Evolutionary conservation across 208 protist genomes (phyloP), one percentile per base, ranked within the genome.

Genomic region (Leishmania lainsoni): DNA sequence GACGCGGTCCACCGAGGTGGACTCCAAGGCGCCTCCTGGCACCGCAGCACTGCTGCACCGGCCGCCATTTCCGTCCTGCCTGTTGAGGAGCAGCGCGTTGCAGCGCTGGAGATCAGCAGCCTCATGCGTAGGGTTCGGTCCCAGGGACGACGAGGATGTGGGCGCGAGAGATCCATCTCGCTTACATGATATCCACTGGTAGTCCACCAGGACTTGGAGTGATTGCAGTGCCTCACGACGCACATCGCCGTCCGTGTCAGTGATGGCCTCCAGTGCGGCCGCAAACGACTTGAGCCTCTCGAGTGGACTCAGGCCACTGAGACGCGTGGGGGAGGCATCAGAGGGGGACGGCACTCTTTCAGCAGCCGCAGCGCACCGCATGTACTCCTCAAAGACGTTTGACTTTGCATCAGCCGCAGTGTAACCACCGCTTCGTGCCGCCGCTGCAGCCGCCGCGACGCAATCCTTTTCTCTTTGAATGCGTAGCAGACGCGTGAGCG

Each of bases 161-260:
- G 56, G 5, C 2, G 65, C 45, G 16, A 45, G 39, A 20, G 12
- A 56, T 14, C 54, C 59, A 2, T 78, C 73, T 9, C 35, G 51
- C 3, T 68, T 76, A 51, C 76, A 56, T 45, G 81, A 83, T 56
- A 89, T 76, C 86, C 86, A 89, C 48, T 79, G 63, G 52, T 79
- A 72, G 78, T 82, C 73, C 16, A 93, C 72, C 52, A 93, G 77
- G 17, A 84, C 70, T n/a, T 76, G 61, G 39, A 96, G 76, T 22
- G 69, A 76, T 68, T 77, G 70, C 68, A 96, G 83, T 9, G 92
- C 92, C 5, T 79, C 86, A 10, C 74, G 76, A 42, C 92, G 90
- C 29, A 94, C 92, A 45, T 91, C 88, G 51, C 90, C 89, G 35
- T 94, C 90, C 22, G 92, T 96, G 85, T 96, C 92, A 1, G 89